Evolutionary conservation across 176 grass and related monocot species (phyloP).

Genomic region (Triticum aestivum): DNA sequence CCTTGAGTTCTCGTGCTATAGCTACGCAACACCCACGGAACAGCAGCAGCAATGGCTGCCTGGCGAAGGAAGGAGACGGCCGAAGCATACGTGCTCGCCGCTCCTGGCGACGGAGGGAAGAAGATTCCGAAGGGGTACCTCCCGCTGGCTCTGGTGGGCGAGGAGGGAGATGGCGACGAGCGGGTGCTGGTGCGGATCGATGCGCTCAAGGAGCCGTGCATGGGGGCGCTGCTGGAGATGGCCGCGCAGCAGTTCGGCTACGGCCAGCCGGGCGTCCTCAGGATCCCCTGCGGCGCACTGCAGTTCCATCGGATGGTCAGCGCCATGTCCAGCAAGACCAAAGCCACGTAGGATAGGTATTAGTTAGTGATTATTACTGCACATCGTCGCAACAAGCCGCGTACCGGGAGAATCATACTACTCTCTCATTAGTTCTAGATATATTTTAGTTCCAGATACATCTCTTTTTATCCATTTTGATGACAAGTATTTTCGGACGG

Average conservation of each 20-base stretch:
- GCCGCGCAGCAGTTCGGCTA: slow-evolving; percentile 48
- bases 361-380: not conserved
- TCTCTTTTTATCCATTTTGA: no score
- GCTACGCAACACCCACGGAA: no score
- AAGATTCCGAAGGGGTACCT: slow-evolving; percentile 38
- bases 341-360: not conserved
- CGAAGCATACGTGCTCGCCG: not conserved
- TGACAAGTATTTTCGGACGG: no score
- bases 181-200: slow-evolving; percentile 44
- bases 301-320: not conserved
- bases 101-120: no score
- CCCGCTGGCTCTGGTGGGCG: slow-evolving; percentile 35
- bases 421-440: no score
- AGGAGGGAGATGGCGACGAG: not conserved
- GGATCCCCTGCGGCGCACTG: not conserved
- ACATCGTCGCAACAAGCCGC: no score
- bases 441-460: no score
- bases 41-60: no score
- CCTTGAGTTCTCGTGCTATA: no score
- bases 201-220: slow-evolving; percentile 40
- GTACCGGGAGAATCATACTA: no score
- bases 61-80: no score
- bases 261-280: slow-evolving; percentile 35
- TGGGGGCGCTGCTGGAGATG: slow-evolving; percentile 38
- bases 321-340: no score